Base-by-base conservation (phyloP, 2,329 filamentous ascomycete species). In the Fusarium anthophilum region DNA sequence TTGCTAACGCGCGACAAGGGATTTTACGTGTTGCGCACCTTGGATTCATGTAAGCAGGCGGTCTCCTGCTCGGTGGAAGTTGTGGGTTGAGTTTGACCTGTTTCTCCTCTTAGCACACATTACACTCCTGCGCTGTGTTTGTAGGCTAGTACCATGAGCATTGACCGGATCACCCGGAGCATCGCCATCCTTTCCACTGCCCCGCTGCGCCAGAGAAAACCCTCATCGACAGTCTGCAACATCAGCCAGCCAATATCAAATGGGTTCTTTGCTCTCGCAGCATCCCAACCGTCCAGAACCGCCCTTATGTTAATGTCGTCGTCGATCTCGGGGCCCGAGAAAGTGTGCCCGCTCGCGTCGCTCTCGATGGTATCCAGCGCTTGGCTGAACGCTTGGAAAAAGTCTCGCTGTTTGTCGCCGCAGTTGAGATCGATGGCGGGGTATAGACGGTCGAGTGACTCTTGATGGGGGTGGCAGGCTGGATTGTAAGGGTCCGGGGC, bases 1-100 rank as follows among this genome's bases (percentile, higher is more conserved):
- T 9, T 3, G 5, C 45, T 8, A 0, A 18, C 1, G 5, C 3
- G 18, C 12, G 44, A 47, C 4, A 8, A 6, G 2, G 7, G 22
- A 7, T 3, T 6, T 6, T 50, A 5, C 5, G 7, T 32, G 5
- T n/a, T 32, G 10, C 47, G 20, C 11, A 50, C 47, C 47, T 50
- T 50, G 47, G 22, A 13, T 32, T 32, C 47, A 50, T 50, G 11
- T 50, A 50, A 3, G 8, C 8, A 13, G 47, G 47, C 0, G 47
- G 47, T 4, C 5, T 50, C 2, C 47, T 50, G 22, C 47, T 50
- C 11, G 15, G 1, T 18, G 47, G 22, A n/a, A 50, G 47, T n/a
- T 32, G 28, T 9, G 47, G 47, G 10, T 50, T 50, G 5, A 50
- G 28, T 32, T 32, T 32, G 22, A 13, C 10, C 47, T 50, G 2